Evolutionary conservation across 1,139 yeast species (phyloP).

Genomic region (Diutina pseudorugosa): DNA sequence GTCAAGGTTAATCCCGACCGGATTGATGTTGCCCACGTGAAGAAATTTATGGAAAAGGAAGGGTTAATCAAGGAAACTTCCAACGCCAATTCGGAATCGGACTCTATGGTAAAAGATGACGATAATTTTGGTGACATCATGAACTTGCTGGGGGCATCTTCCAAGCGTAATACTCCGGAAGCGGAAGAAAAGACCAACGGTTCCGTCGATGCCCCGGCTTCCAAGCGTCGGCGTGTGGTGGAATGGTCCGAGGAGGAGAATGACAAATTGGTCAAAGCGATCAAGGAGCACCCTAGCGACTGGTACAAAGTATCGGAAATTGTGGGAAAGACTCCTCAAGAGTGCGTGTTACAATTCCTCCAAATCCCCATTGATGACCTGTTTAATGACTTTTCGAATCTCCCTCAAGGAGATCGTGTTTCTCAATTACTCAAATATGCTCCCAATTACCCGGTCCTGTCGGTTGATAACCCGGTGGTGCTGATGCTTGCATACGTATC

Average conservation of each 20-base stretch:
- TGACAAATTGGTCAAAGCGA: slow-evolving; percentile 46
- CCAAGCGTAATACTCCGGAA: slow-evolving; percentile 7
- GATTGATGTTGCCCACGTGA: slow-evolving; percentile 45
- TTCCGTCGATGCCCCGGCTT: slow-evolving; percentile 5
- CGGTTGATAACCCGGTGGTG: slow-evolving; percentile 85
- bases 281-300: slow-evolving; percentile 47
- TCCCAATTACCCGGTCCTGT: slow-evolving; percentile 71
- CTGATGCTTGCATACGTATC: slow-evolving; percentile 82
- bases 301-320: slow-evolving; percentile 66
- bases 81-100: background rate
- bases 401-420: slow-evolving; percentile 20
- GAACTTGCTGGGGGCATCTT: background rate
- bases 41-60: slow-evolving; percentile 26
- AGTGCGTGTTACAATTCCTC: slow-evolving; percentile 69
- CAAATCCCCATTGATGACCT: slow-evolving; percentile 76
- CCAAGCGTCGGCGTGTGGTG: slow-evolving; percentile 31
- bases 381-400: slow-evolving; percentile 36
- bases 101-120: background rate
- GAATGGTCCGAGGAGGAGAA: slow-evolving; percentile 60
- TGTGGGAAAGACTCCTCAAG: slow-evolving; percentile 61
- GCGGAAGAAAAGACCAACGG: background rate
- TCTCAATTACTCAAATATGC: slow-evolving; percentile 58
- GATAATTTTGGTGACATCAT: background rate
- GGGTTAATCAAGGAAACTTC: background rate
- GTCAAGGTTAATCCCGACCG: slow-evolving; percentile 44